These are phyloP conservation scores for Dioscorea cayenensis DNA, from an alignment of 116 monocot species.

Conservation along the genomic window DNA sequence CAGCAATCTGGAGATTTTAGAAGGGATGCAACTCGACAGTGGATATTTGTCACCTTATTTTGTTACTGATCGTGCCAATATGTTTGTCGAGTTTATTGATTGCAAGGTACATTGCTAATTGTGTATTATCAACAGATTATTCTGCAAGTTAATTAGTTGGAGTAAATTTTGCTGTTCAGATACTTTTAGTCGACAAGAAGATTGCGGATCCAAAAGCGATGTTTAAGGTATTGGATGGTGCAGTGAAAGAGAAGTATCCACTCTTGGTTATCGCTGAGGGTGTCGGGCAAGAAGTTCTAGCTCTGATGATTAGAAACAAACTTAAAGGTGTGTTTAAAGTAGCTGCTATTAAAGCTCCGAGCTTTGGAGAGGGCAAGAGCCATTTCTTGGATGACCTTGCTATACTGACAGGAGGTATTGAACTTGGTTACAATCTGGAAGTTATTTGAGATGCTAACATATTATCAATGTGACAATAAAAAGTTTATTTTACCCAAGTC, in stretches of 20 bases:
- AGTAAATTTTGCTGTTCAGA: conserved; percentile 27
- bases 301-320: conserved; percentile 78
- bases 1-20: conserved; percentile 42
- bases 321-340: conserved; percentile 70
- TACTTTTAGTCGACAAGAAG: conserved; percentile 86
- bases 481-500: not conserved
- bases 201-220: conserved; percentile 68
- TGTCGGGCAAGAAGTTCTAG: conserved; percentile 60
- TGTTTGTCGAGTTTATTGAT: conserved; percentile 57
- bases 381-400: conserved; percentile 83
- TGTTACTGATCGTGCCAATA: conserved; percentile 60
- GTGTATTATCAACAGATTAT: not conserved
- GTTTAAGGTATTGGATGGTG: conserved; percentile 60
- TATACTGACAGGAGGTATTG: conserved; percentile 80
- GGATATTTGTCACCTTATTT: conserved; percentile 90
- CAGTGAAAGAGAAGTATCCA: conserved; percentile 77
- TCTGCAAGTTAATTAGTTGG: conserved; percentile 4
- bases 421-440: not conserved
- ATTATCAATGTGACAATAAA: too few relatives aligned
- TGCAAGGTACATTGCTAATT: conserved; percentile 43
- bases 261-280: conserved; percentile 73
- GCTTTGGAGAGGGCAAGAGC: conserved; percentile 85
- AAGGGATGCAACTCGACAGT: conserved; percentile 94
- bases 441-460: too few relatives aligned
- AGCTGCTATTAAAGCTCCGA: conserved; percentile 84